Percentiles rank a stretch among this genome's conserved stretches.
Conservation (phyloP, 2,329 filamentous ascomycete species). For the Pestalotiopsis sp. region DNA sequence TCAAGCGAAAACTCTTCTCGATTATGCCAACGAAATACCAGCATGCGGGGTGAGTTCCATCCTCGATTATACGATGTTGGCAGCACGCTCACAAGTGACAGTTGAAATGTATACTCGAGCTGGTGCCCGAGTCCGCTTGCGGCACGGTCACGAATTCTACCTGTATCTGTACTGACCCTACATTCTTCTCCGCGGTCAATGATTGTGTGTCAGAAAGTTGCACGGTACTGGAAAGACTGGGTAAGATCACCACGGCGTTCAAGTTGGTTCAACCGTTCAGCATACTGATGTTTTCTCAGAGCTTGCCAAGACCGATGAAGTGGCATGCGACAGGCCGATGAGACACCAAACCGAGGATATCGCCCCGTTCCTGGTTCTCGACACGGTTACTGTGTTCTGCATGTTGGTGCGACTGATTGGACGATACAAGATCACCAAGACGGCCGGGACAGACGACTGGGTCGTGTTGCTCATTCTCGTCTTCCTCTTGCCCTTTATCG, state of each 20-base stretch:
- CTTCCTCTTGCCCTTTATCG: conserved; percentile 10
- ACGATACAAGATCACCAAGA: neutral
- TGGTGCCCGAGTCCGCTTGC: conserved; percentile 14
- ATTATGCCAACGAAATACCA: conserved; percentile 6
- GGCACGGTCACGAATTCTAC: conserved; percentile 15
- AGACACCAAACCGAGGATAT: conserved; percentile 12
- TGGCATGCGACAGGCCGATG: conserved; percentile 12
- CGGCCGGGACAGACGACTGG: conserved; percentile 10
- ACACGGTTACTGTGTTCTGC: conserved; percentile 5
- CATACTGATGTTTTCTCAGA: conserved; percentile 2
- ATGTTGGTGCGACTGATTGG: conserved; percentile 6
- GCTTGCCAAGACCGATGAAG: conserved; percentile 11
- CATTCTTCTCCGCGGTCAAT: conserved; percentile 8
- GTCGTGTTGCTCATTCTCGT: conserved; percentile 9
- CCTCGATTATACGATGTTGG: neutral
- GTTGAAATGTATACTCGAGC: conserved; percentile 11
- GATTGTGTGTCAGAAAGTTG: conserved; percentile 33
- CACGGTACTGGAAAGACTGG: conserved; percentile 11
- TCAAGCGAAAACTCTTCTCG: conserved; percentile 3
- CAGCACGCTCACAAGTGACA: neutral
- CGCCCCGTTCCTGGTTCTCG: conserved; percentile 9
- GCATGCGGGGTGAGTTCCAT: neutral
- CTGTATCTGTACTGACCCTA: conserved; percentile 22
- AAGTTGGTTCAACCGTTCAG: neutral
- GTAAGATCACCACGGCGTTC: neutral